Conservation (phyloP, 257 asterid genomes). For the Primulina huaijiensis region DNA sequence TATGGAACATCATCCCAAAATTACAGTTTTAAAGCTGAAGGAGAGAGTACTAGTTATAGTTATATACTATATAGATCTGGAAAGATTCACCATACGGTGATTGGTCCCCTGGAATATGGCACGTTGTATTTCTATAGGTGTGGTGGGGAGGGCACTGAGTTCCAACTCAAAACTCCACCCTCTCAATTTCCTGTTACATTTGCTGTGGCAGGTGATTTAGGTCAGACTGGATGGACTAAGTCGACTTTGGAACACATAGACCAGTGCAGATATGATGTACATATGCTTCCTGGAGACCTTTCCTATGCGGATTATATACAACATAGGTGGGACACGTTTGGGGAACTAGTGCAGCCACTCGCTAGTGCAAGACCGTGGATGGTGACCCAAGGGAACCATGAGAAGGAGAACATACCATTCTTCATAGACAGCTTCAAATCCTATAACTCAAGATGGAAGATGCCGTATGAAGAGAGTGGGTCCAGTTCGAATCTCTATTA, state of each 20-base stretch:
- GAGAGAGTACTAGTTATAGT: conserved; percentile 61
- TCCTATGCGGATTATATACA: conserved; percentile 90
- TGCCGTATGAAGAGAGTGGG: conserved; percentile 85
- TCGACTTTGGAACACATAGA: conserved; percentile 76
- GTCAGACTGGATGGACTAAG: conserved; percentile 93
- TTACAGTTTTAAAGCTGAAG: conserved; percentile 48
- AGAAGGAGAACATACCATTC: conserved; percentile 61
- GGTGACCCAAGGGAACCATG: conserved; percentile 99
- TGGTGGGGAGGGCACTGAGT: conserved; percentile 77
- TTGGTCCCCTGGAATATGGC: conserved; percentile 69
- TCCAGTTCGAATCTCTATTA: conserved; percentile 79
- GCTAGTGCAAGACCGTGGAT: conserved; percentile 98
- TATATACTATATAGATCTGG: conserved; percentile 73
- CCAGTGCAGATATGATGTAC: conserved; percentile 63
- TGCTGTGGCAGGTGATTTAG: conserved; percentile 93
- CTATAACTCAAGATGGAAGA: conserved; percentile 92
- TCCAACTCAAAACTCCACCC: conserved; percentile 84
- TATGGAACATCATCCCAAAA: conserved; percentile 67
- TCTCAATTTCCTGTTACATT: conserved; percentile 77
- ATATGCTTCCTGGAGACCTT: conserved; percentile 90
- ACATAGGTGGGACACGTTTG: conserved; percentile 84
- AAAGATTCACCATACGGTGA: conserved; percentile 72
- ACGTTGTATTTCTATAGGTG: conserved; percentile 70
- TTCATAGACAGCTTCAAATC: conserved; percentile 53
- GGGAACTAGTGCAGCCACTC: conserved; percentile 87